Percentiles rank a stretch among this genome's conserved stretches.
Evolutionary conservation across 768 basidiomycete genomes (phyloP).

Genomic region (Hypholoma fasciculare): DNA sequence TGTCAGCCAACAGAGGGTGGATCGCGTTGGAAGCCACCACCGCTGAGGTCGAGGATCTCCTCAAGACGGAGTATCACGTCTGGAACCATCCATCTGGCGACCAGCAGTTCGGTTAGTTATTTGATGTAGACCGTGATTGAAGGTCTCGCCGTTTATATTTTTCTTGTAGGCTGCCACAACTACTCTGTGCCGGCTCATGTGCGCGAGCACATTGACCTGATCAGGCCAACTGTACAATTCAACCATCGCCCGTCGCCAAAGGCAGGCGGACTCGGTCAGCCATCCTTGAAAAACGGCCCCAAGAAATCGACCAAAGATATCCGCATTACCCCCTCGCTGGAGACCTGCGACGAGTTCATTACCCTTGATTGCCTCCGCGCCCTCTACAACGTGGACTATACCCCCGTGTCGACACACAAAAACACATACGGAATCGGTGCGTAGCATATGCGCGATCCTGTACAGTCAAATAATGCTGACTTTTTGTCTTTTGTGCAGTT

Average conservation of each 20-base stretch:
- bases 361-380: conserved; percentile 30
- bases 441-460: no score
- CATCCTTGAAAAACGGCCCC: conserved; percentile 18
- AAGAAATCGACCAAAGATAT: conserved; percentile 25
- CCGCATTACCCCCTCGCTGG: conserved; percentile 21
- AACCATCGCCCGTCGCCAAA: conserved; percentile 27
- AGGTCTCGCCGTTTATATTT: background rate
- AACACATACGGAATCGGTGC: conserved; percentile 25
- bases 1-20: conserved; percentile 41
- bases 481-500: conserved; percentile 1
- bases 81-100: conserved; percentile 39
- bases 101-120: conserved; percentile 36
- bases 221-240: conserved; percentile 43
- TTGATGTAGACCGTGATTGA: background rate
- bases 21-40: conserved; percentile 41
- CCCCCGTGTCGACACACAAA: conserved; percentile 23
- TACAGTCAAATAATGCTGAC: no score
- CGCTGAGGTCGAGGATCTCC: conserved; percentile 40
- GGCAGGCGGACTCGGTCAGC: conserved; percentile 24
- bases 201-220: conserved; percentile 39
- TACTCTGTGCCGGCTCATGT: conserved; percentile 44
- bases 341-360: conserved; percentile 26
- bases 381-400: conserved; percentile 25
- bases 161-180: conserved; percentile 33
- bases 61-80: conserved; percentile 47